phyloP scores from a whole-genome alignment of 345 rosid genomes.

The Euphorbia peplus region DNA sequence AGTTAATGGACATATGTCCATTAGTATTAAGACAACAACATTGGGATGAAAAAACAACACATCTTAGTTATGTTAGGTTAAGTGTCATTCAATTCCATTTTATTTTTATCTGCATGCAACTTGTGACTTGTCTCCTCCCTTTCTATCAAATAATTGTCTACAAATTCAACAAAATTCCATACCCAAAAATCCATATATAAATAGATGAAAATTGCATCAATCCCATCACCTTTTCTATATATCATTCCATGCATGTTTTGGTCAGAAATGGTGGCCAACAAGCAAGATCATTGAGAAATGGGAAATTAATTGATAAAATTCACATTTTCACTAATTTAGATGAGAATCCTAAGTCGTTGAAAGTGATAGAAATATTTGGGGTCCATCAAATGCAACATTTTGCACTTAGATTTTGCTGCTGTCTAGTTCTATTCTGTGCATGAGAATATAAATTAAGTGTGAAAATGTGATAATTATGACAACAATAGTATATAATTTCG shows the following conservation, averaged over 20 bases:
- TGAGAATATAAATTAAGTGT: conserved; percentile 18
- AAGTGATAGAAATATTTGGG: conserved; percentile 6
- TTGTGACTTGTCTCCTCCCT: conserved; percentile 40
- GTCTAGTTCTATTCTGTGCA: conserved; percentile 15
- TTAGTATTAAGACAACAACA: conserved; percentile 43
- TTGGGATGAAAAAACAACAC: conserved; percentile 34
- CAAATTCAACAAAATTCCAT: conserved; percentile 38
- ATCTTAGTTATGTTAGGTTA: conserved; percentile 43
- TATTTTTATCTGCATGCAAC: conserved; percentile 25
- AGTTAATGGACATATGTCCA: conserved; percentile 34
- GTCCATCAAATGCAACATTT: conserved; percentile 1
- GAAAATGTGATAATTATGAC: no score
- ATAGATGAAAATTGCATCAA: not conserved
- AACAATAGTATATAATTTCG: no score
- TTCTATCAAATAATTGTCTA: conserved; percentile 16
- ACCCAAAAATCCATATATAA: conserved; percentile 29
- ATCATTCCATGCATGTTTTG: not conserved
- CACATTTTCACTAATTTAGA: not conserved
- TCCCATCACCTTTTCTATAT: conserved; percentile 14
- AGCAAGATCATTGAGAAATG: not conserved
- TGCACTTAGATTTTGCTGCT: conserved; percentile 22
- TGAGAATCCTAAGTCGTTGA: conserved; percentile 30
- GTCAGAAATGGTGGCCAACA: conserved; percentile 13
- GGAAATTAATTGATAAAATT: conserved; percentile 8
- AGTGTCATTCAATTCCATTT: conserved; percentile 14